phyloP scores from a whole-genome alignment of 2,329 filamentous ascomycete genomes.

The Setomelanomma holmii region DNA sequence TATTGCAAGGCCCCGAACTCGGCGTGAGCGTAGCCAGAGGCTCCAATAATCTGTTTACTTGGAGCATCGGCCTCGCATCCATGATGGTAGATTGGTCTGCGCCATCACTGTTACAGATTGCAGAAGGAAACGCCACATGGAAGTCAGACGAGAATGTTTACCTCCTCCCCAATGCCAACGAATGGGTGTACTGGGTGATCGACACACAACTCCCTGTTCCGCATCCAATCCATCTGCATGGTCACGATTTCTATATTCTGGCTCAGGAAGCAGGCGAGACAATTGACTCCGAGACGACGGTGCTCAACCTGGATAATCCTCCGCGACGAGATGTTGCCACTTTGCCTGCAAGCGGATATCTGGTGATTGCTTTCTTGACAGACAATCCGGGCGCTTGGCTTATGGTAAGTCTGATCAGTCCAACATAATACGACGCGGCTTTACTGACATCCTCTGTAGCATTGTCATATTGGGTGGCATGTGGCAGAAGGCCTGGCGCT shows the following conservation, averaged over 20 bases:
- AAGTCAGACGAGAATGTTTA: neutral
- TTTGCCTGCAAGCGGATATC: neutral
- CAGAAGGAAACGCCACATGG: slow-evolving; percentile 16
- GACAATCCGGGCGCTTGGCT: neutral
- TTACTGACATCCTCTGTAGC: no score
- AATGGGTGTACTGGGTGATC: neutral
- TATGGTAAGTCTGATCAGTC: no score
- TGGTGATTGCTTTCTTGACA: neutral
- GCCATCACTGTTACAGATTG: slow-evolving; percentile 52
- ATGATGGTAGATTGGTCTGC: slow-evolving; percentile 56
- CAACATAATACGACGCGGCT: no score
- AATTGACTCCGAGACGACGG: no score
- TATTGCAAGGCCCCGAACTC: slow-evolving; percentile 13
- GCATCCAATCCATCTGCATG: neutral
- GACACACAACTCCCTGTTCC: neutral
- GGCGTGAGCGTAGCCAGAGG: slow-evolving; percentile 18
- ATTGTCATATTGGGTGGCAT: slow-evolving; percentile 21
- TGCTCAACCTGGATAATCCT: no score
- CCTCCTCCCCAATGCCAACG: slow-evolving; percentile 1
- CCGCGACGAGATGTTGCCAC: neutral
- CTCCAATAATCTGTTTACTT: slow-evolving; percentile 24
- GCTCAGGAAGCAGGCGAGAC: neutral
- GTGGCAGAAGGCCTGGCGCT: neutral
- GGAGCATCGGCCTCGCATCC: slow-evolving; percentile 50
- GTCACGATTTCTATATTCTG: neutral